Base-by-base conservation (phyloP, 805 yeast species). In the Ogataea polymorpha region DNA sequence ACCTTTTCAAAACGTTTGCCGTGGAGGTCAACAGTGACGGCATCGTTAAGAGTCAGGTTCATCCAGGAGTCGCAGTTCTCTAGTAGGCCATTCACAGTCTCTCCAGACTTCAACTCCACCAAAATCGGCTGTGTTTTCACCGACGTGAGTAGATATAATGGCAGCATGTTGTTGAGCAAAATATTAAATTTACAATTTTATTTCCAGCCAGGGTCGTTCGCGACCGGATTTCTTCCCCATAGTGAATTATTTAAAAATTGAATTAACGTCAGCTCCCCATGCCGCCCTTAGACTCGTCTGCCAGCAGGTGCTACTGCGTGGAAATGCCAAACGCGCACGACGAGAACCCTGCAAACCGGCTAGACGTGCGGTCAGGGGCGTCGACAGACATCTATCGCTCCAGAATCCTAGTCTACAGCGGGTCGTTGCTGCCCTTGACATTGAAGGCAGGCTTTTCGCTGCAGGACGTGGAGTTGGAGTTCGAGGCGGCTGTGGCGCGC, bases 1-100 rank as follows among this genome's bases (percentile, higher is more conserved):
- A 84, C 64, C 56, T 82, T 80, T 39, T 73, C 61, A 60, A 77
- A 85, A 39, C 69, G 70, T 49, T 75, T 80, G 27, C 86, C 91
- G 50, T 72, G 60, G 30, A 78, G 68, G 53, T 78, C 77, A 12
- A 81, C 74, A 57, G 81, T 85, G 35, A 80, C 76, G 12, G 83
- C 97, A 48, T 89, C 81, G 24, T 72, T 72, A 39, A 93, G 71
- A 2, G 96, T 86, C 50, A 93, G 71, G 62, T 93, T 93, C 99
- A 93, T 93, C 89, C 95, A 86, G 28, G 87, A 81, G 62, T 93
- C 99, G 54, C 96, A 88, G 57, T 86, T 85, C 41, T 79, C 77
- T 45, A 93, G 70, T 42, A 75, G 77, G 37, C 99, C 99, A 56
- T 83, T 84, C 36, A 90, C 71, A 8, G 91, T 81, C 56, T 87